Conservation (phyloP, 495 filamentous ascomycete genomes). For the Symbiotaphrina buchneri region DNA sequence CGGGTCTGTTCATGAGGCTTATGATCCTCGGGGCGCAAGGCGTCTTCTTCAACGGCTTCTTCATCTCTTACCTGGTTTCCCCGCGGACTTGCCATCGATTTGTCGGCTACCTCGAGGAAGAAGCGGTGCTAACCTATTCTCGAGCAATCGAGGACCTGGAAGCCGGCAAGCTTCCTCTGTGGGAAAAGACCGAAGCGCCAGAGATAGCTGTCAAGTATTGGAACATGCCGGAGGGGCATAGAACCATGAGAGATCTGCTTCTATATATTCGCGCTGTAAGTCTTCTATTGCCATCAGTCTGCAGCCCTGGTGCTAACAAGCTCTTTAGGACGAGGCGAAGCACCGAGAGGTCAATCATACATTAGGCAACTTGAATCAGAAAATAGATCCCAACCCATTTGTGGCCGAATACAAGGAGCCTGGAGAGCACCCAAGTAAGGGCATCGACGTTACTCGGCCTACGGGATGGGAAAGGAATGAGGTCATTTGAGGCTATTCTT, state of each 20-base stretch:
- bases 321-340: slow-evolving; percentile 97
- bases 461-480: slow-evolving; percentile 71
- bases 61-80: slow-evolving; percentile 71
- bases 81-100: slow-evolving; percentile 87
- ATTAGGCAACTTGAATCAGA: slow-evolving; percentile 61
- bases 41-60: slow-evolving; percentile 90
- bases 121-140: slow-evolving; percentile 89
- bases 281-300: too few species aligned
- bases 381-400: slow-evolving; percentile 77
- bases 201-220: slow-evolving; percentile 81
- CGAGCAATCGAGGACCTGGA: slow-evolving; percentile 73
- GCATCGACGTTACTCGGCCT: slow-evolving; percentile 39
- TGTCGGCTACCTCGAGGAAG: slow-evolving; percentile 91
- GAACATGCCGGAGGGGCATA: slow-evolving; percentile 69
- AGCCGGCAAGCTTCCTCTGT: slow-evolving; percentile 56
- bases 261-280: slow-evolving; percentile 72
- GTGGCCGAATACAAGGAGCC: slow-evolving; percentile 47
- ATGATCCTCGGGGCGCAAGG: slow-evolving; percentile 68
- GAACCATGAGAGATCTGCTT: slow-evolving; percentile 69
- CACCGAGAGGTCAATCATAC: slow-evolving; percentile 97
- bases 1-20: slow-evolving; percentile 69
- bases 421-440: slow-evolving; percentile 42
- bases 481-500: slow-evolving; percentile 30
- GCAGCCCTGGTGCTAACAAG: too few species aligned
- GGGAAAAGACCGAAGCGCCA: slow-evolving; percentile 58